These are phyloP conservation scores for Solanum piurae DNA, from an alignment of 257 asterid genomes.

Conservation along the genomic window DNA sequence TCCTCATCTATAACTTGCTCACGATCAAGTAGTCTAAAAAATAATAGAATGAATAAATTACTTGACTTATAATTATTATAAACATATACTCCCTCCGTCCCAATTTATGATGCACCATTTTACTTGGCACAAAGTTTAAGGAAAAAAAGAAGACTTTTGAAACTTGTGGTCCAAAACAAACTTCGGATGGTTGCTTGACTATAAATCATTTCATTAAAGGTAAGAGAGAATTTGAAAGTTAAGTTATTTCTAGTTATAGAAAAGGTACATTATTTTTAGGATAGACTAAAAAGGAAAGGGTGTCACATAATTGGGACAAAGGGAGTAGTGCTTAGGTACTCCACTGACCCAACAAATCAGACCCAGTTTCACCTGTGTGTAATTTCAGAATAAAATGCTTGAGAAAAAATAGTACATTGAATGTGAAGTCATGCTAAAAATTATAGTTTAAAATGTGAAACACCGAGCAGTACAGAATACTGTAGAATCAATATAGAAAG, in stretches of 20 bases:
- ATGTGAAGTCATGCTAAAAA: neutral
- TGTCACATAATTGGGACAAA: neutral
- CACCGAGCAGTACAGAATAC: neutral
- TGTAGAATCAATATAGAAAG: neutral
- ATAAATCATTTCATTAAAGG: neutral
- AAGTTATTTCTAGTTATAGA: neutral
- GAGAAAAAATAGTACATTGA: neutral
- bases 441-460: neutral
- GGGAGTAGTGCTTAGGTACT: neutral
- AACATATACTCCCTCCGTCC: neutral
- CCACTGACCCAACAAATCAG: neutral
- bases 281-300: neutral
- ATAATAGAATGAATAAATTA: conserved; percentile 1
- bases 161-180: neutral
- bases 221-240: neutral
- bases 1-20: conserved; percentile 83
- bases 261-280: neutral
- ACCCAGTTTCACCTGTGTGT: neutral
- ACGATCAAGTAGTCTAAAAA: conserved; percentile 67
- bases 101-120: neutral
- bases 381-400: neutral
- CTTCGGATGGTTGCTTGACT: neutral
- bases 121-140: neutral
- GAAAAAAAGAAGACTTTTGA: neutral
- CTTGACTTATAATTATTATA: neutral